phyloP scores from a whole-genome alignment of 2,329 filamentous ascomycete species.

The Arthroderma sp. region DNA sequence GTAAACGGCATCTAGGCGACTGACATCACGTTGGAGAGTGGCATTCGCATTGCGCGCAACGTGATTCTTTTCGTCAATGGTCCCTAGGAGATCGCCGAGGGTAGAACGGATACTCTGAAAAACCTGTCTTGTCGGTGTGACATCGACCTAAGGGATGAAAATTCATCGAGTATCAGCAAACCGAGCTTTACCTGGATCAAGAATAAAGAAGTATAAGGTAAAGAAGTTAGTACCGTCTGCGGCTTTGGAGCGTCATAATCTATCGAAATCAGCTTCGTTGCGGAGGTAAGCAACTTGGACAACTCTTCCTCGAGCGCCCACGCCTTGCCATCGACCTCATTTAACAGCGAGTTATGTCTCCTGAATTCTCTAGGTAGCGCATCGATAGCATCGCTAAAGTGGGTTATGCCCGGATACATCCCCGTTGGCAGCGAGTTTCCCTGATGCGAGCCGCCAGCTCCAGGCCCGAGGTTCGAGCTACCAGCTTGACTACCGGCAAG shows the following conservation, averaged over 20 bases:
- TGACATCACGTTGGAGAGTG: constrained; percentile 70
- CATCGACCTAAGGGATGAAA: not conserved
- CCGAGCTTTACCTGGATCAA: not conserved
- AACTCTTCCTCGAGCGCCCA: constrained; percentile 76
- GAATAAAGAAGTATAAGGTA: not conserved
- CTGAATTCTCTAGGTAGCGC: constrained; percentile 91
- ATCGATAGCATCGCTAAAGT: constrained; percentile 83
- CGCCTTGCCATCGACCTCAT: constrained; percentile 96
- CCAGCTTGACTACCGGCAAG: constrained; percentile 20
- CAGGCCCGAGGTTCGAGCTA: not conserved
- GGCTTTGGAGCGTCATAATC: constrained; percentile 4
- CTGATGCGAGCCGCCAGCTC: constrained; percentile 1
- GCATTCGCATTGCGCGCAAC: constrained; percentile 89
- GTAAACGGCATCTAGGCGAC: constrained; percentile 76
- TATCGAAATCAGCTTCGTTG: constrained; percentile 23
- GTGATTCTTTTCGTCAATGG: constrained; percentile 94
- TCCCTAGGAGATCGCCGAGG: constrained; percentile 73
- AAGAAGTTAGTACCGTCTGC: constrained; percentile 3
- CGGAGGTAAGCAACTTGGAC: constrained; percentile 53
- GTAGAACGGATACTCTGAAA: constrained; percentile 68
- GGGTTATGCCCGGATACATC: constrained; percentile 55
- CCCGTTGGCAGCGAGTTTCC: constrained; percentile 30
- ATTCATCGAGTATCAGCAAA: not conserved
- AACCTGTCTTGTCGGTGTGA: constrained; percentile 39
- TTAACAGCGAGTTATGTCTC: constrained; percentile 86